Evolutionary conservation across 2,329 filamentous ascomycete genomes (phyloP), one percentile per base, ranked within the genome.

Genomic region (Dothideomycetes sp.): DNA sequence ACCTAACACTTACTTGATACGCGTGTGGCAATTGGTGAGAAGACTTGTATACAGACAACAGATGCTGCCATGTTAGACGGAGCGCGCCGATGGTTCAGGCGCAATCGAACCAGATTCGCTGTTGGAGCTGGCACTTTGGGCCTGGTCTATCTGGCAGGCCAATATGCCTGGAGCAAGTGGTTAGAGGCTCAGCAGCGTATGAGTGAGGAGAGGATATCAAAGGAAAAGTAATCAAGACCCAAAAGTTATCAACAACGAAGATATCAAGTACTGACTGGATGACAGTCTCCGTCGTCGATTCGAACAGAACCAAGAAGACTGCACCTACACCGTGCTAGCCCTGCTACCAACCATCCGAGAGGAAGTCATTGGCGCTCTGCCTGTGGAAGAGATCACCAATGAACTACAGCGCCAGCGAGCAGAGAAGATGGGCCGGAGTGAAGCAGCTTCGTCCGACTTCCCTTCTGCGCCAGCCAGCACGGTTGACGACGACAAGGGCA

Each of bases 231-330:
- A 30, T 17, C 8, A 30, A 20, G 16, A n/a, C n/a, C n/a, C n/a
- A n/a, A n/a, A n/a, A n/a, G n/a, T n/a, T n/a, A n/a, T n/a, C 13
- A 11, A 34, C 32, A 39, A 20, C 13, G 27, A 27, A 41, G 45
- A 25, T 47, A 43, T 32, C 12, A 24, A 22, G 30, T 36, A 25
- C 44, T 36, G 8, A 29, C 8, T 2, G 12, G 10, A 12, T 8
- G 13, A 34, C 54, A 96, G 89, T 63, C 76, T 98, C 47, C 87
- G 88, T 37, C 83, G 91, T 45, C 84, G 91, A 57, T 98, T 98
- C 65, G 86, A 96, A 62, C 91, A 98, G 64, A 98, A 98, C 63
- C 91, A 98, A 61, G 89, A 94, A 60, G 91, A 98, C 64, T 98
- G 91, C 65, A 95, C 89, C 33, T 95, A 93, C 60, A 98, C 91